phyloP scores from a whole-genome alignment of 768 basidiomycete species.

The Lactarius vividus region DNA sequence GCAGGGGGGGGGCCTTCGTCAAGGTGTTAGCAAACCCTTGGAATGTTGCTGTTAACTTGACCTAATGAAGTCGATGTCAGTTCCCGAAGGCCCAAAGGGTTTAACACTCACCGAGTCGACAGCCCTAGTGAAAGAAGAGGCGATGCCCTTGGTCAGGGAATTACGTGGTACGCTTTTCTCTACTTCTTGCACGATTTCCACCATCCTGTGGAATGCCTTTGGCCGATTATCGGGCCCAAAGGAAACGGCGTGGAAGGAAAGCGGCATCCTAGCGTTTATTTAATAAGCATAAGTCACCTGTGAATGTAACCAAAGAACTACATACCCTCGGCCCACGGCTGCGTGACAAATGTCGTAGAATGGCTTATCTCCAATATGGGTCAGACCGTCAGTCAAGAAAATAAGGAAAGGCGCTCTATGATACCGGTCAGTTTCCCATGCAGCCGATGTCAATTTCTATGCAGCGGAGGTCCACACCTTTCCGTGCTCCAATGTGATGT shows the following conservation, averaged over 20 bases:
- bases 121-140: constrained; percentile 49
- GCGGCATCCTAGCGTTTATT: constrained; percentile 41
- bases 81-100: neutral
- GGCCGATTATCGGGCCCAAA: constrained; percentile 42
- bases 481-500: constrained; percentile 50
- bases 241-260: constrained; percentile 55
- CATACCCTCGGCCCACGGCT: constrained; percentile 46
- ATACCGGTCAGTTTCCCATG: constrained; percentile 18
- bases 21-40: constrained; percentile 54
- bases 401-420: constrained; percentile 50
- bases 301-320: neutral
- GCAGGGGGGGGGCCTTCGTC: constrained; percentile 47
- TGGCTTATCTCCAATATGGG: constrained; percentile 37
- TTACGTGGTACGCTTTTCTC: constrained; percentile 44
- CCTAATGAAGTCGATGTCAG: constrained; percentile 33
- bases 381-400: constrained; percentile 57
- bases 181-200: constrained; percentile 45
- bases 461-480: constrained; percentile 33
- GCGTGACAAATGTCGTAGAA: constrained; percentile 43
- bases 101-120: constrained; percentile 45
- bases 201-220: constrained; percentile 44
- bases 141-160: constrained; percentile 32
- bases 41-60: constrained; percentile 55
- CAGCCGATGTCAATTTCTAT: neutral
- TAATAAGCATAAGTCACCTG: neutral